Conservation (phyloP, 768 basidiomycete genomes). For the Leccinum variicolor region DNA sequence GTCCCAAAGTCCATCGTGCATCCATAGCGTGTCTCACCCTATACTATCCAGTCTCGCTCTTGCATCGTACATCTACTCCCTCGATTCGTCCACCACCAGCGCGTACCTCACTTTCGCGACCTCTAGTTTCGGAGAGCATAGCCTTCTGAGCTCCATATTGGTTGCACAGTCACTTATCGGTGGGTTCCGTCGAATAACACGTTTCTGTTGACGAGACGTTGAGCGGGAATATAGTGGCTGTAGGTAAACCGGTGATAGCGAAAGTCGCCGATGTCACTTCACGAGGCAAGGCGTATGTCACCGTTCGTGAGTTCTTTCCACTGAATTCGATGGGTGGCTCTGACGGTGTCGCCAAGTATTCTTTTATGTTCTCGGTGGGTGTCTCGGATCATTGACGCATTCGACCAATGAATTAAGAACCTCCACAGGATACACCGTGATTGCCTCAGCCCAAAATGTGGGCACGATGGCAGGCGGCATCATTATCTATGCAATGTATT, state of each 20-base stretch:
- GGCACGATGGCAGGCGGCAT: constrained; percentile 50
- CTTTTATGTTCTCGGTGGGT: constrained; percentile 57
- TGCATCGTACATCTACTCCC: constrained; percentile 73
- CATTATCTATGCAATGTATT: constrained; percentile 54
- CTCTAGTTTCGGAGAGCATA: constrained; percentile 51
- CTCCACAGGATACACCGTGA: constrained; percentile 45
- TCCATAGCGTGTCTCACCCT: neutral
- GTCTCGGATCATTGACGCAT: neutral
- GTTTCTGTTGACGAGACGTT: constrained; percentile 8
- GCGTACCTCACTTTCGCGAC: constrained; percentile 59
- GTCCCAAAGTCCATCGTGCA: neutral
- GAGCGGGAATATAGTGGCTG: constrained; percentile 33
- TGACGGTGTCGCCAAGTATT: constrained; percentile 34
- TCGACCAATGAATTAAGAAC: neutral
- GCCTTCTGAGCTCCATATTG: constrained; percentile 53
- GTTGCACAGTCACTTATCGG: constrained; percentile 52
- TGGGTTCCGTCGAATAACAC: constrained; percentile 25
- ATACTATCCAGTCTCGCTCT: constrained; percentile 46
- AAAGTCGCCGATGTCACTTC: constrained; percentile 72
- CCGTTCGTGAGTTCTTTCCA: constrained; percentile 46
- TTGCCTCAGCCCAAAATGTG: constrained; percentile 47
- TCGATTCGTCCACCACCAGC: constrained; percentile 68
- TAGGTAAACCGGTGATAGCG: constrained; percentile 67
- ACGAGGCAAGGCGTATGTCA: constrained; percentile 57
- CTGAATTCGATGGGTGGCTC: neutral